Percentiles rank a stretch among this genome's conserved stretches.
These are phyloP conservation scores for Talaromyces sp. DNA, from an alignment of 2,329 filamentous ascomycete genomes.

Conservation along the genomic window DNA sequence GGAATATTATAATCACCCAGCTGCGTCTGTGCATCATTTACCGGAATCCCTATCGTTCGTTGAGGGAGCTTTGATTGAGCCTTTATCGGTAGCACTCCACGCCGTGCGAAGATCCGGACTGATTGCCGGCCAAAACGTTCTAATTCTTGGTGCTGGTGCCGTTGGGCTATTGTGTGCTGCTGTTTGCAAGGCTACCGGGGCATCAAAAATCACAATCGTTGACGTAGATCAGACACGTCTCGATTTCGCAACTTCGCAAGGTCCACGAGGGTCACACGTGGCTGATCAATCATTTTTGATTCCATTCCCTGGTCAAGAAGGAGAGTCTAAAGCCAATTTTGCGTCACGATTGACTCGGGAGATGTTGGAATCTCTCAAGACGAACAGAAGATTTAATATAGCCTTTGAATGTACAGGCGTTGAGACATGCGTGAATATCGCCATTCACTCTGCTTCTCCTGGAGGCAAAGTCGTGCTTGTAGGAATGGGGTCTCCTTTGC, in stretches of 20 bases:
- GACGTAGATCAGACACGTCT: background rate
- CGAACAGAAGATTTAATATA: background rate
- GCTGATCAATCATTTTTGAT: background rate
- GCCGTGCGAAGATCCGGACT: background rate
- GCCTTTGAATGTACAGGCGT: background rate
- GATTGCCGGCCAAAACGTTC: background rate
- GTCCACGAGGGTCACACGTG: background rate
- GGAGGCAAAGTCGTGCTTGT: background rate
- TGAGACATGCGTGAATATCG: background rate
- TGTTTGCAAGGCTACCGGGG: background rate
- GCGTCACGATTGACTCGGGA: background rate
- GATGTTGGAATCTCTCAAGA: background rate
- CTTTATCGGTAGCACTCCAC: background rate
- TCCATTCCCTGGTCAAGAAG: background rate
- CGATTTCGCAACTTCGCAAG: background rate
- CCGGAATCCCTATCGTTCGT: background rate
- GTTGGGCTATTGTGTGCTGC: background rate
- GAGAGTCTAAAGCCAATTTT: background rate
- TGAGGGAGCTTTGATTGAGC: background rate
- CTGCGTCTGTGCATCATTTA: background rate
- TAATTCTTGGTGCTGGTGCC: background rate
- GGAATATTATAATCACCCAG: background rate
- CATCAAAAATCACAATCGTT: background rate
- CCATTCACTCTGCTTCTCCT: background rate
- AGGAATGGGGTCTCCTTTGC: background rate